Percentiles rank a stretch among this genome's conserved stretches.
Evolutionary conservation across 371 early-diverging fungal genomes (phyloP).

Genomic region (Parasitella parasitica): DNA sequence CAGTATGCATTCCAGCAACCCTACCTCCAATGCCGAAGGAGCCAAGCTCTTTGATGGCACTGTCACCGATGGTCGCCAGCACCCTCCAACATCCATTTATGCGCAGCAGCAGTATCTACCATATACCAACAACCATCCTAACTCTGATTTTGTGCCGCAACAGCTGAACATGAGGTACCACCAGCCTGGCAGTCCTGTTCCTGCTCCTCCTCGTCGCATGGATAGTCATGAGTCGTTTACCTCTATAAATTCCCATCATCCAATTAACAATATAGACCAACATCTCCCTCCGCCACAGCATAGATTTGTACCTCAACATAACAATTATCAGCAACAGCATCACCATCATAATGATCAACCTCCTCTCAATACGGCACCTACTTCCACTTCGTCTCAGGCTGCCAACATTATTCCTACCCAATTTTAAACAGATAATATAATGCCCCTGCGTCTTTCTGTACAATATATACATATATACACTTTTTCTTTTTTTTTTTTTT

Average conservation of each 20-base stretch:
- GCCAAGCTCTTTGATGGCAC: constrained; percentile 19
- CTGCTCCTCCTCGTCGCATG: constrained; percentile 16
- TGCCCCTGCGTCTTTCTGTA: not conserved
- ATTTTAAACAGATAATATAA: not conserved
- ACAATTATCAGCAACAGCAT: not conserved
- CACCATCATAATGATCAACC: not conserved
- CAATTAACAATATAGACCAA: not conserved
- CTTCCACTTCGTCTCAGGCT: not conserved
- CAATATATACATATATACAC: no score
- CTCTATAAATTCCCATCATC: not conserved
- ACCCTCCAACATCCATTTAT: constrained; percentile 41
- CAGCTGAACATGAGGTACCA: constrained; percentile 24
- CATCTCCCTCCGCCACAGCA: not conserved
- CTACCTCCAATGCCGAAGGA: constrained; percentile 1
- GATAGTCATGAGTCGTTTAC: constrained; percentile 24
- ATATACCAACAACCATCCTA: constrained; percentile 37
- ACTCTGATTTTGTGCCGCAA: constrained; percentile 29
- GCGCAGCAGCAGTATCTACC: constrained; percentile 43
- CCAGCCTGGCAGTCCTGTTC: not conserved
- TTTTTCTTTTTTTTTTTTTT: no score
- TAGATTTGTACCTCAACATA: not conserved
- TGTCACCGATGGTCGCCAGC: constrained; percentile 18
- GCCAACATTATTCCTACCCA: not conserved
- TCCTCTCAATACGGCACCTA: constrained; percentile 3
- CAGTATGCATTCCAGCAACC: constrained; percentile 11